Base-by-base conservation (phyloP, 106 monocot species). In the Apostasia shenzhenica region DNA sequence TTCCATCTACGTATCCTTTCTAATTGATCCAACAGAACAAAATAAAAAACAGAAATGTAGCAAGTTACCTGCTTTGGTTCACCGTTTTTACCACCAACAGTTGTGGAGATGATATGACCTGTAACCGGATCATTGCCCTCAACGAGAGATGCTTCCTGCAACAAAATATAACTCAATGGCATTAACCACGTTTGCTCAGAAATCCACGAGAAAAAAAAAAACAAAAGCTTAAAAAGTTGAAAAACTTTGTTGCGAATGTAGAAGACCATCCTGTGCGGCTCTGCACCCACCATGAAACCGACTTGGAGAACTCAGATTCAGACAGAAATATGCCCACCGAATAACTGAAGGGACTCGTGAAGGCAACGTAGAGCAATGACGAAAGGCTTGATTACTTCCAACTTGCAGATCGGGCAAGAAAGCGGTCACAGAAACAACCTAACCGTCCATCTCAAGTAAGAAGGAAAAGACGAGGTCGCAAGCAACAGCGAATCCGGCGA, bases 101-200 rank as follows among this genome's bases (percentile, higher is more conserved):
- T 86, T 9, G 91, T 91, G 9, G 91, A 91, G 66, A 91, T 91
- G 68, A 91, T 91, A 54, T 91, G 91, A n/a, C 91, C 91, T 0
- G 91, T 84, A 14, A 91, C 76, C 4, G 83, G 71, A 63, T 81
- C 86, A 57, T 73, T 86, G 53, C 74, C 78, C 48, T 91, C 81
- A 39, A 77, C 54, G 44, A 86, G 76, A 8, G 83, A 72, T 54
- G 79, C 66, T 63, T 86, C 86, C 90, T 91, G 74, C 72, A 72
- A 57, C 42, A 63, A 56, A 41, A 6, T 6, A 52, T 52, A 11
- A 43, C 12, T 45, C 1, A 63, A 13, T 9, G 45, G 3, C 41
- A 63, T 46, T 11, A 46, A 13, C 45, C 45, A 12, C 41, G 1
- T 12, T 44, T n/a, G 40, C 53, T 0, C 13, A 54, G 2, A 54